Evolutionary conservation across 176 grass and related monocot genomes (phyloP).

Genomic region (Aegilops longissima): DNA sequence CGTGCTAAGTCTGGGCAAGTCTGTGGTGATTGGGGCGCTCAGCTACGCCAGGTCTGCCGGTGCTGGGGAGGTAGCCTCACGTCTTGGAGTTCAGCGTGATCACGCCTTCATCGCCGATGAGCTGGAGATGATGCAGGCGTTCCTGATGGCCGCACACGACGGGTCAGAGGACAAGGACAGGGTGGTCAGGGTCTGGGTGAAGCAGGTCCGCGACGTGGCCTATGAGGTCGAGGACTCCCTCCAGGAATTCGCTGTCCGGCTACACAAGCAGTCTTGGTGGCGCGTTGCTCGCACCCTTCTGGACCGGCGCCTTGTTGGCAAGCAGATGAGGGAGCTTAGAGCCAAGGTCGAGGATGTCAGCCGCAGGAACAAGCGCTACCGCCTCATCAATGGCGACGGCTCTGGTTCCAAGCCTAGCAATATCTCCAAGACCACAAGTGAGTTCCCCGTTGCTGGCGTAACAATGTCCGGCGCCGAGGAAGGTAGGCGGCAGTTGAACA

Average conservation of each 20-base stretch:
- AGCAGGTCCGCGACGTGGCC: conserved; percentile 2
- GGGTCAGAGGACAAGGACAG: not conserved
- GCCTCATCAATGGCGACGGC: not conserved
- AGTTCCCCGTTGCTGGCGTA: not conserved
- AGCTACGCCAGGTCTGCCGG: not conserved
- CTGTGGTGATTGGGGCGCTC: conserved; percentile 4
- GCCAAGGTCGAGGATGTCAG: conserved; percentile 19
- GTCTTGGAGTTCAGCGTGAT: not conserved
- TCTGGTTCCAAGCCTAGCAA: not conserved
- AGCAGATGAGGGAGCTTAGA: conserved; percentile 19
- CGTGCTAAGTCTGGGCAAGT: conserved; percentile 15
- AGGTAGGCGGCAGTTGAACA: not conserved
- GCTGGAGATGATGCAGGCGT: conserved; percentile 23
- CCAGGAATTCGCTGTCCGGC: not conserved
- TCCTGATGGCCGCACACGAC: conserved; percentile 10
- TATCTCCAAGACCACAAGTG: accelerated
- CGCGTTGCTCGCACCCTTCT: not conserved
- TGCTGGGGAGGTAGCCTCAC: not conserved
- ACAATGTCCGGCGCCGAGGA: not conserved
- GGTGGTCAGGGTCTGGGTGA: conserved; percentile 13
- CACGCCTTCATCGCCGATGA: not conserved
- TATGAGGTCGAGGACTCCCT: conserved; percentile 15
- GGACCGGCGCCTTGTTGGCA: not conserved
- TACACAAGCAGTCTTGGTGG: conserved; percentile 5
- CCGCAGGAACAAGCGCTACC: conserved; percentile 9